Evolutionary conservation across 2,329 filamentous ascomycete species (phyloP), one percentile per base, ranked within the genome.

Genomic region (Colletotrichum sojae): DNA sequence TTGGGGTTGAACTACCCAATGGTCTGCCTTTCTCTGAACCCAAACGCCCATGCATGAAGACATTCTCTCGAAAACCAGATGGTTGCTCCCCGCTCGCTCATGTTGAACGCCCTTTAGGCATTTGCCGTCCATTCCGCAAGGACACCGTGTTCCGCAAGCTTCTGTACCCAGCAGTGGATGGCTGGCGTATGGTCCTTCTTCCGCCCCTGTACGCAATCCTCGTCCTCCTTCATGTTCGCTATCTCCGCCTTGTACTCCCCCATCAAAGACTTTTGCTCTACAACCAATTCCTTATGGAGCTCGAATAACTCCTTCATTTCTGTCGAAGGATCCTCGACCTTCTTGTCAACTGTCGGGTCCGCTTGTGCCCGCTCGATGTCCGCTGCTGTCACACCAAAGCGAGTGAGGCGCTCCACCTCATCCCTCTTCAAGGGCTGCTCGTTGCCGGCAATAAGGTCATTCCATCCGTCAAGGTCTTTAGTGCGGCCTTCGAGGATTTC

Each of bases 141-240:
- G 2, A 88, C 80, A 1, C 88, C 89, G 73, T 91, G 90, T 68
- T 90, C 88, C 1, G 91, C 91, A 66, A 97, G 84, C 70, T 87
- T 88, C 71, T 86, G 86, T 52, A 95, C 79, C 90, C 93, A 95
- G 45, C 80, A 83, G 73, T 92, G 89, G 22, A 95, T 84, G 0
- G 90, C 88, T 1, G 89, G 88, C 0, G 88, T 90, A 75, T 92
- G 93, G 75, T 97, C 92, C 74, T 89, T 86, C 74, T 87, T 86
- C 2, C 90, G 83, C 31, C 85, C 85, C 22, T 81, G 80, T 4
- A 89, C 87, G 54, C 86, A 84, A 53, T 83, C 79, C 22, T 86
- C 82, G 66, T 89, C 87, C 13, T 84, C 83, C 2, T 80, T 80
- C 46, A 85, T 79, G 15, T 73, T 73, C 6, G 78, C 77, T 40